Percentiles rank a stretch among this genome's conserved stretches.
These are phyloP conservation scores for Kwoniella dejecticola DNA, from an alignment of 768 basidiomycete genomes.

Conservation along the genomic window DNA sequence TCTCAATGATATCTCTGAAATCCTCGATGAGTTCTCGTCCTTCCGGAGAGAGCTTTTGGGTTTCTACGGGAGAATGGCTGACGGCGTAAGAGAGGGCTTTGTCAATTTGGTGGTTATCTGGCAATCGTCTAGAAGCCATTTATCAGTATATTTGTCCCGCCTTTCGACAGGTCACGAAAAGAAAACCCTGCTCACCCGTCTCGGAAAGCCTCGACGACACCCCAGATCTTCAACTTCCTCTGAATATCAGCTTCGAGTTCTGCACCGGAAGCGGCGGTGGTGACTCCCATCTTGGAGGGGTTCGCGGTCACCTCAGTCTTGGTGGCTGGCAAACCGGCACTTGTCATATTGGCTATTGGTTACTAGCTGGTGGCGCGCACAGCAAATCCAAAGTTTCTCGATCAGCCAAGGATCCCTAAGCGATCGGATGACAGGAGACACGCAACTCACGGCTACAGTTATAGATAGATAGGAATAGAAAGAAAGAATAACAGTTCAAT, in stretches of 20 bases:
- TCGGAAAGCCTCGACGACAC: conserved; percentile 77
- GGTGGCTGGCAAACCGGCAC: conserved; percentile 25
- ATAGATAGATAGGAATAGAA: neutral
- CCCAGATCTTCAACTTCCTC: conserved; percentile 81
- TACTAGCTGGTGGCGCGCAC: conserved; percentile 4
- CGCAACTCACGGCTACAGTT: conserved; percentile 22
- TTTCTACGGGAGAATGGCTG: conserved; percentile 64
- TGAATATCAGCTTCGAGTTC: conserved; percentile 73
- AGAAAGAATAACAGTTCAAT: neutral
- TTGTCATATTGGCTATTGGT: conserved; percentile 8
- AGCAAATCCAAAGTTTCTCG: neutral
- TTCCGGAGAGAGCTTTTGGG: conserved; percentile 70
- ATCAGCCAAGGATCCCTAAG: neutral
- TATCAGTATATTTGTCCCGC: conserved; percentile 65
- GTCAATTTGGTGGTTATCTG: conserved; percentile 79
- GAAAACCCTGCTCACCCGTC: conserved; percentile 59
- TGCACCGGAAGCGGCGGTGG: conserved; percentile 66
- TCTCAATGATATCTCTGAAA: conserved; percentile 70
- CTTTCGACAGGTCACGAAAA: neutral
- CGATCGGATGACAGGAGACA: neutral
- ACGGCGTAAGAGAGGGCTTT: conserved; percentile 68
- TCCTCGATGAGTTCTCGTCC: conserved; percentile 77
- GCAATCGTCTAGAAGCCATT: conserved; percentile 72
- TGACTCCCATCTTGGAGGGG: conserved; percentile 63
- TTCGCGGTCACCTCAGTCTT: conserved; percentile 39